Evolutionary conservation across 345 rosid genomes (phyloP).

Genomic region (Crucihimalaya himalaica): DNA sequence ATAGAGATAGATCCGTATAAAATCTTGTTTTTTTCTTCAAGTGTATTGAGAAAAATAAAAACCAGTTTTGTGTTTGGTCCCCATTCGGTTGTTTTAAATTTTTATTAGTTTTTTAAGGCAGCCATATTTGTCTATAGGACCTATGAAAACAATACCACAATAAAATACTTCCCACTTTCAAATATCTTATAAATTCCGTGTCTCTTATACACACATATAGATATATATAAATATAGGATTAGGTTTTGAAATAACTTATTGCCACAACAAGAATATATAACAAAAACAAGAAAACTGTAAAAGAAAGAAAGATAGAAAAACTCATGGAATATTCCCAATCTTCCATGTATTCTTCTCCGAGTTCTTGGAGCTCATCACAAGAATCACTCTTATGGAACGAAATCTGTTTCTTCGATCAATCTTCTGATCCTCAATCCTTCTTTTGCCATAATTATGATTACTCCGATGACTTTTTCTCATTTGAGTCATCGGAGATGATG

Average conservation of each 20-base stretch:
- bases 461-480: conserved; percentile 47
- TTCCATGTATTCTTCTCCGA: conserved; percentile 35
- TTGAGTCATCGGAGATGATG: conserved; percentile 44
- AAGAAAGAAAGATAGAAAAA: background rate
- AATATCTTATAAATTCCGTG: conserved; percentile 8
- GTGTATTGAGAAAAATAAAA: background rate
- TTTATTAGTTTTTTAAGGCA: conserved; percentile 34
- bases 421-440: conserved; percentile 33
- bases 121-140: conserved; percentile 38
- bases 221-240: conserved; percentile 40
- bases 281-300: background rate
- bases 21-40: conserved; percentile 15
- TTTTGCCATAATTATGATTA: conserved; percentile 45
- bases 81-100: conserved; percentile 7
- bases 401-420: conserved; percentile 36
- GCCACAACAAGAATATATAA: conserved; percentile 25
- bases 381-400: conserved; percentile 48
- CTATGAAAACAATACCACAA: conserved; percentile 18
- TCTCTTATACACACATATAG: too few species aligned
- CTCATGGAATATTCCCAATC: conserved; percentile 37
- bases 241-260: conserved; percentile 29
- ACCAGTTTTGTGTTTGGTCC: conserved; percentile 31
- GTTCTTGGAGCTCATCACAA: conserved; percentile 49
- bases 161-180: conserved; percentile 36
- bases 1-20: conserved; percentile 30